Conservation (phyloP, 2,329 filamentous ascomycete species). For the Emmonsiellopsis sp. region DNA sequence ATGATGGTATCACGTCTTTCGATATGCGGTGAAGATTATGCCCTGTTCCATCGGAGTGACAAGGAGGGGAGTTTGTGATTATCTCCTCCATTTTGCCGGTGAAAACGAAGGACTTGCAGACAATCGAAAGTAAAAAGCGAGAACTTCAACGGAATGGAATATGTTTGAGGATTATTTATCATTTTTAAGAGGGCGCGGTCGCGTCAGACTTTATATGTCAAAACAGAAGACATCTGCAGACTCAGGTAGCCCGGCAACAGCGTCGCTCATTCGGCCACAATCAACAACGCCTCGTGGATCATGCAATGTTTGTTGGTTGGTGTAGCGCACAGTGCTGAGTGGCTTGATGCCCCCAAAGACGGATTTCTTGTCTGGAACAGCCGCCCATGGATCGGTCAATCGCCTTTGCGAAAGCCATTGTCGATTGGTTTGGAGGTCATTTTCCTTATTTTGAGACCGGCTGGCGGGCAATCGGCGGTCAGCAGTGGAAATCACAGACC, state of each 20-base stretch:
- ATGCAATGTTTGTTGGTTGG: too few relatives aligned
- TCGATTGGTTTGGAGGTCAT: not conserved
- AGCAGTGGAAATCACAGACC: not conserved
- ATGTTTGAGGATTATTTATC: too few relatives aligned
- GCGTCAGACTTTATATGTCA: too few relatives aligned
- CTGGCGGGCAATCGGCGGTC: not conserved
- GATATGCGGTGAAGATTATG: not conserved
- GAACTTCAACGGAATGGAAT: not conserved
- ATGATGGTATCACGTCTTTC: constrained; percentile 1
- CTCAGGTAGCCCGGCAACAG: too few relatives aligned
- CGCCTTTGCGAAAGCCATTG: not conserved
- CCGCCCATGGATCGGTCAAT: not conserved
- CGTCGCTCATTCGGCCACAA: too few relatives aligned
- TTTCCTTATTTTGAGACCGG: not conserved
- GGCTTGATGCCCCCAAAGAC: too few relatives aligned
- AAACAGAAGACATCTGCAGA: too few relatives aligned
- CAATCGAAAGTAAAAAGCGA: not conserved
- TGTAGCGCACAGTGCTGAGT: too few relatives aligned
- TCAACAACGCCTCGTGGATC: too few relatives aligned
- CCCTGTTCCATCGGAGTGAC: not conserved
- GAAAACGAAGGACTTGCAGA: not conserved
- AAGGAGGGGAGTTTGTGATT: not conserved
- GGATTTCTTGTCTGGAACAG: not conserved
- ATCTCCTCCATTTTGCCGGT: not conserved
- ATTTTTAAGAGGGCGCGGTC: too few relatives aligned